Evolutionary conservation across 2,329 filamentous ascomycete species (phyloP).

Genomic region (Beauveria sp.): DNA sequence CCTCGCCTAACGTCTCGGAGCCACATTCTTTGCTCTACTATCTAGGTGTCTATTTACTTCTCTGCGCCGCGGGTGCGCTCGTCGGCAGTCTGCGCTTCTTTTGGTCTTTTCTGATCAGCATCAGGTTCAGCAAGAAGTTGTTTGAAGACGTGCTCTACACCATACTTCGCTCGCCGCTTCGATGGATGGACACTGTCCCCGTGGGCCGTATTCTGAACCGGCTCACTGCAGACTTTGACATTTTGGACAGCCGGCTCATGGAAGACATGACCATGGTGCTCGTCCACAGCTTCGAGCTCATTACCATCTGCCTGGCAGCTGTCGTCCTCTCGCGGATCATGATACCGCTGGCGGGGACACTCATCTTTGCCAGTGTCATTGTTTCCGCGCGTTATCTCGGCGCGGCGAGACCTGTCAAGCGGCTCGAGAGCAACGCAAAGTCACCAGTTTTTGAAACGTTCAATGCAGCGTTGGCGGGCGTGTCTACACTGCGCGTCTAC

Average conservation of each 20-base stretch:
- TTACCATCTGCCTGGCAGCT: slow-evolving; percentile 59
- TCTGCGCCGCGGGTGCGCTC: slow-evolving; percentile 49
- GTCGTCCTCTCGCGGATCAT: slow-evolving; percentile 52
- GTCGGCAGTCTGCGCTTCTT: slow-evolving; percentile 56
- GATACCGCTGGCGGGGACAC: slow-evolving; percentile 49
- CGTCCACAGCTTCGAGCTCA: slow-evolving; percentile 50
- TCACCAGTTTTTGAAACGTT: slow-evolving; percentile 77
- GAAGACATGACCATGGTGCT: slow-evolving; percentile 54
- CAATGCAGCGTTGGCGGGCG: slow-evolving; percentile 61
- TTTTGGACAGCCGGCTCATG: slow-evolving; percentile 60
- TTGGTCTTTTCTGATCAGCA: slow-evolving; percentile 55
- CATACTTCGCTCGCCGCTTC: slow-evolving; percentile 63
- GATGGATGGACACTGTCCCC: slow-evolving; percentile 75
- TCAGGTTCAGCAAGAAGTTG: slow-evolving; percentile 58
- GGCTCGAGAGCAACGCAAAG: slow-evolving; percentile 68
- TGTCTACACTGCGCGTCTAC: slow-evolving; percentile 71
- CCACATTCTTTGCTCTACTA: slow-evolving; percentile 50
- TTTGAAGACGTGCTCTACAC: slow-evolving; percentile 60
- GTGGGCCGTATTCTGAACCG: slow-evolving; percentile 70
- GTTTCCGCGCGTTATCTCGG: slow-evolving; percentile 56
- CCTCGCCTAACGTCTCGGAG: slow-evolving; percentile 10
- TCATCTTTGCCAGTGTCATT: slow-evolving; percentile 49
- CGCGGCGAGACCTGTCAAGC: slow-evolving; percentile 65
- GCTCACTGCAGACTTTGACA: slow-evolving; percentile 70
- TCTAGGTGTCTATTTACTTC: slow-evolving; percentile 56